Percentiles rank a stretch among this genome's conserved stretches.
Conservation (phyloP, 2,329 filamentous ascomycete genomes). For the Cryphonectria carpinicola region DNA sequence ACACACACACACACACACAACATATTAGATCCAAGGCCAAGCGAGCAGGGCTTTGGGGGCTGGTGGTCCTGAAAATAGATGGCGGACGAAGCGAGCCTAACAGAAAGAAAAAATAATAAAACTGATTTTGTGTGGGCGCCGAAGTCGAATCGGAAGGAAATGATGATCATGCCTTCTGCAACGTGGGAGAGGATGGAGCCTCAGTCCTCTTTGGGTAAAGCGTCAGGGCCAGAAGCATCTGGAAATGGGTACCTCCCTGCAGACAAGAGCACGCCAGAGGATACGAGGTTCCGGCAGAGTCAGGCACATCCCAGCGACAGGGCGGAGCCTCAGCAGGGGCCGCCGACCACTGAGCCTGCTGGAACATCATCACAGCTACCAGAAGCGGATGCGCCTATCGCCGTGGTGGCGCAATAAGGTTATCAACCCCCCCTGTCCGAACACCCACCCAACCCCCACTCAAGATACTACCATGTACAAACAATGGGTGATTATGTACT, state of each 20-base stretch:
- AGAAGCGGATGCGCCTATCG: slow-evolving; percentile 25
- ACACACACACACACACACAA: too few relatives aligned
- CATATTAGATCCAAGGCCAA: not conserved
- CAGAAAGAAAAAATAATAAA: too few relatives aligned
- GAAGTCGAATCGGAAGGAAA: slow-evolving; percentile 2
- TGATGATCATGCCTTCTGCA: slow-evolving; percentile 7
- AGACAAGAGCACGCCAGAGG: not conserved
- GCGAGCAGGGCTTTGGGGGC: not conserved
- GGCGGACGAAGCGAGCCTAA: not conserved
- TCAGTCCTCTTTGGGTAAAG: slow-evolving; percentile 19
- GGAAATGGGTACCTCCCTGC: not conserved
- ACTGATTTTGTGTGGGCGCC: not conserved
- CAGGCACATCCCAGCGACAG: not conserved
- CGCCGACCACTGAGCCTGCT: slow-evolving; percentile 18
- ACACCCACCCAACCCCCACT: not conserved
- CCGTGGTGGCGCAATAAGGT: slow-evolving; percentile 26
- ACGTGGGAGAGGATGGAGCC: not conserved
- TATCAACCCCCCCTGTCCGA: slow-evolving; percentile 13
- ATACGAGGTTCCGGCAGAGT: slow-evolving; percentile 13
- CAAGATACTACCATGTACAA: not conserved
- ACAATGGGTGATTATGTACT: not conserved
- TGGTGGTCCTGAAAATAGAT: not conserved
- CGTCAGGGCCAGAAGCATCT: slow-evolving; percentile 24
- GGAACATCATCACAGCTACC: slow-evolving; percentile 6
- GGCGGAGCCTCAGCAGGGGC: slow-evolving; percentile 20